Conservation (phyloP, 1,284 basidiomycete species). For the Testicularia cyperi region DNA sequence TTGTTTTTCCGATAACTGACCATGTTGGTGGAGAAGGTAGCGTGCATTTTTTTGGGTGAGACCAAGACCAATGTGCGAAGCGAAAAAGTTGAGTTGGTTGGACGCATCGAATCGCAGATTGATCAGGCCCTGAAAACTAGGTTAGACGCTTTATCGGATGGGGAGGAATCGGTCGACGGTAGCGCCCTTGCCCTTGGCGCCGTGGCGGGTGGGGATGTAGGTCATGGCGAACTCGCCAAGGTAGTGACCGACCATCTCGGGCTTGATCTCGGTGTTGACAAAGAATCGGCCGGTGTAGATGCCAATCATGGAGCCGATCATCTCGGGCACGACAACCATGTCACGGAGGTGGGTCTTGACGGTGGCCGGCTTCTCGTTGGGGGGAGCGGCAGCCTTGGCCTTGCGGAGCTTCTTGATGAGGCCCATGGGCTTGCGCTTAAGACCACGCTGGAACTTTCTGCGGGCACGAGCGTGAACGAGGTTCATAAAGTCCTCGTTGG, state of each 20-base stretch:
- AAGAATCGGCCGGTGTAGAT: constrained; percentile 84
- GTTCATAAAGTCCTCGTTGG: constrained; percentile 75
- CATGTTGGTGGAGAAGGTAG: too few relatives aligned
- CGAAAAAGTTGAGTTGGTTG: not conserved
- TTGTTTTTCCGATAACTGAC: too few relatives aligned
- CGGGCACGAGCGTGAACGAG: constrained; percentile 98
- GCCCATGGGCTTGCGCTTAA: constrained; percentile 97
- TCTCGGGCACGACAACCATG: constrained; percentile 99
- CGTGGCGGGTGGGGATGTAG: constrained; percentile 99
- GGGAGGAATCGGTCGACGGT: constrained; percentile 69
- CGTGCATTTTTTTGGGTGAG: too few relatives aligned
- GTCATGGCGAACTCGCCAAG: constrained; percentile 78
- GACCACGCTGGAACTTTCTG: constrained; percentile 96
- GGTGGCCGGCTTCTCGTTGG: constrained; percentile 96
- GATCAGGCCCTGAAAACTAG: too few relatives aligned
- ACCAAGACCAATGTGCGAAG: not conserved
- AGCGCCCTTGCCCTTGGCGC: constrained; percentile 97
- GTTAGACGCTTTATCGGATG: constrained; percentile 66
- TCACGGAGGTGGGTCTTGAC: constrained; percentile 99
- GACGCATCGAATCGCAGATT: not conserved
- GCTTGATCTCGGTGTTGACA: constrained; percentile 73
- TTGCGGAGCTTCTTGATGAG: constrained; percentile 99
- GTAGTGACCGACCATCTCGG: constrained; percentile 99
- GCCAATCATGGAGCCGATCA: constrained; percentile 69
- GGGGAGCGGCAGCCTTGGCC: constrained; percentile 96